Evolutionary conservation across 2,329 filamentous ascomycete genomes (phyloP).

Genomic region (Penicillium sp.): DNA sequence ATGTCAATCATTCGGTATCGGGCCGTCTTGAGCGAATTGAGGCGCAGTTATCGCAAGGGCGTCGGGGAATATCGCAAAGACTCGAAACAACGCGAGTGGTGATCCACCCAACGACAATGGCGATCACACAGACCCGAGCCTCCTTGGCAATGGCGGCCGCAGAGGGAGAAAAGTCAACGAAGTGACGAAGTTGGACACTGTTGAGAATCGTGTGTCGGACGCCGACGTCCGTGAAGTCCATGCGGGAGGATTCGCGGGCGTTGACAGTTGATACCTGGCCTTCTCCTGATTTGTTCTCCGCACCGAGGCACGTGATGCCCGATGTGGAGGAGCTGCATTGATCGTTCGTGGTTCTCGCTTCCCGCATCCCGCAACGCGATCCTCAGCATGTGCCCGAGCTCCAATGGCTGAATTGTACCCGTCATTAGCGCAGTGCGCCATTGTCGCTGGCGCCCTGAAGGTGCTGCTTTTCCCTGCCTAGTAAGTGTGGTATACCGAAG

Average conservation of each 20-base stretch:
- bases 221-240: slow-evolving; percentile 44
- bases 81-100: slow-evolving; percentile 39
- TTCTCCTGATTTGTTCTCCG: slow-evolving; percentile 28
- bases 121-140: slow-evolving; percentile 51
- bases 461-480: slow-evolving; percentile 23
- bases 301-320: slow-evolving; percentile 24
- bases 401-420: slow-evolving; percentile 78
- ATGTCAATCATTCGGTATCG: slow-evolving; percentile 8
- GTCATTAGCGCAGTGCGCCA: slow-evolving; percentile 45
- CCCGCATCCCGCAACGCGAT: slow-evolving; percentile 2
- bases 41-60: slow-evolving; percentile 16
- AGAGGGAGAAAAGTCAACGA: slow-evolving; percentile 51
- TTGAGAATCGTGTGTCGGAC: slow-evolving; percentile 47
- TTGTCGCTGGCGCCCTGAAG: slow-evolving; percentile 20
- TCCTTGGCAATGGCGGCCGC: slow-evolving; percentile 51
- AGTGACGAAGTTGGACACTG: slow-evolving; percentile 49
- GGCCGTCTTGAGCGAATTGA: slow-evolving; percentile 8
- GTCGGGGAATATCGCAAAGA: slow-evolving; percentile 27
- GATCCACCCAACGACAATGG: slow-evolving; percentile 49
- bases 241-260: slow-evolving; percentile 22
- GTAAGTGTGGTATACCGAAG: slow-evolving; percentile 10
- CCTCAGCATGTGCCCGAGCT: slow-evolving; percentile 26
- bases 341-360: slow-evolving; percentile 1
- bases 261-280: slow-evolving; percentile 28
- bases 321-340: slow-evolving; percentile 15